Evolutionary conservation across 805 yeast species (phyloP).

Genomic region (Tetrapisispora nanseiensis): DNA sequence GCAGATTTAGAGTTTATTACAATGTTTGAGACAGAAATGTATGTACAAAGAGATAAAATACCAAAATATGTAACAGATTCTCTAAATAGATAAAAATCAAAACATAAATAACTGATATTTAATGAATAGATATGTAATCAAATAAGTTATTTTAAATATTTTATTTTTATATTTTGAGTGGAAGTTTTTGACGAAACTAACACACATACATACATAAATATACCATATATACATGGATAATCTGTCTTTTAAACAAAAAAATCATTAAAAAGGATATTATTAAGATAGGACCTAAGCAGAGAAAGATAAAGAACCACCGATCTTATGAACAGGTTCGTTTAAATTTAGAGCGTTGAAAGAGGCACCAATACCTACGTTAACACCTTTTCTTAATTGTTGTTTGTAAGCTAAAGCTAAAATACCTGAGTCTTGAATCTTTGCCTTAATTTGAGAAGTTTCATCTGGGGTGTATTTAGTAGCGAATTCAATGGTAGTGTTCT

Average conservation of each 20-base stretch:
- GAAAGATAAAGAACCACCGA: conserved; percentile 91
- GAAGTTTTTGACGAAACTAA: background rate
- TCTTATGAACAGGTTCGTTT: conserved; percentile 94
- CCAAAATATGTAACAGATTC: conserved; percentile 50
- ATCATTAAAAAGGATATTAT: background rate
- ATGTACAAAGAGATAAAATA: conserved; percentile 36
- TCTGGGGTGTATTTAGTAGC: conserved; percentile 93
- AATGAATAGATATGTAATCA: too few species aligned
- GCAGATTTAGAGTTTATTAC: conserved; percentile 87
- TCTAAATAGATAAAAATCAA: background rate
- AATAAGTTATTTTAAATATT: too few species aligned
- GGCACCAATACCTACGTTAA: conserved; percentile 92
- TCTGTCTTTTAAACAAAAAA: background rate
- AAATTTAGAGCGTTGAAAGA: conserved; percentile 92
- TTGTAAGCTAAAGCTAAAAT: conserved; percentile 87
- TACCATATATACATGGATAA: background rate
- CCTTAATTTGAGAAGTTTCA: conserved; percentile 82
- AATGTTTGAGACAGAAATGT: conserved; percentile 56
- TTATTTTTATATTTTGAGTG: background rate
- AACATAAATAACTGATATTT: background rate
- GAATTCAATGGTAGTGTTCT: conserved; percentile 85
- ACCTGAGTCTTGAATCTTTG: conserved; percentile 94
- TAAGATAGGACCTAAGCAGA: too few species aligned
- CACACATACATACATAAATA: too few species aligned
- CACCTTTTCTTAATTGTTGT: conserved; percentile 92